Conservation (phyloP, 345 rosid genomes). For the Arabidopsis thaliana region TAIR10.1 NC_003076.8:3148001-3148500, state of each 20-base stretch:
- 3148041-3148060: conserved; percentile 77
- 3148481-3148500: neutral
- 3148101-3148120: conserved; percentile 17
- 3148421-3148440: conserved; percentile 11
- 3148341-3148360: conserved; percentile 31
- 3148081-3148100: neutral
- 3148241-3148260: conserved; percentile 24
- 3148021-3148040: conserved; percentile 92
- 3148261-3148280: neutral
- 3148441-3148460: conserved; percentile 39
- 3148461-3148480: conserved; percentile 2
- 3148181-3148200: conserved; percentile 33
- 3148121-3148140: neutral
- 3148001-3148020: conserved; percentile 96
- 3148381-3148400: conserved; percentile 10
- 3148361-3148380: neutral
- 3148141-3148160: conserved; percentile 19
- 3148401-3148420: neutral
- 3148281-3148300: conserved; percentile 37
- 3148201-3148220: conserved; percentile 32
- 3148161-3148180: conserved; percentile 1
- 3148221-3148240: conserved; percentile 41
- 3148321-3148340: conserved; percentile 34
- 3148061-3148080: neutral
- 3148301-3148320: conserved; percentile 12